Base-by-base conservation (phyloP, 306 rosid species). In the Ziziphus jujuba region DNA sequence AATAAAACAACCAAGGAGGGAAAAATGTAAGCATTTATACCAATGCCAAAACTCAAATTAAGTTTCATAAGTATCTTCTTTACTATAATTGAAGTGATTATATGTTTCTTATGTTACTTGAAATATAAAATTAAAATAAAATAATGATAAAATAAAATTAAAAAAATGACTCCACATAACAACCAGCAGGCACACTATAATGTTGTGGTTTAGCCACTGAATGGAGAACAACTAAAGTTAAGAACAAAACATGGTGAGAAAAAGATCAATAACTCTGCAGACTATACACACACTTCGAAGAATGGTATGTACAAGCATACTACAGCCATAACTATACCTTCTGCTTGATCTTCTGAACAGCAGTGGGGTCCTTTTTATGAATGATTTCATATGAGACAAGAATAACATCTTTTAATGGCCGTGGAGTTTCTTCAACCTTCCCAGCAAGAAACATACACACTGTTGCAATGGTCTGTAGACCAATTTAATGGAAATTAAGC, bases 401-500 rank as follows among this genome's bases (percentile, higher is more conserved):
- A 60, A 95, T 95, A 47, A 95, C 99, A 80, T 90, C 97, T 75
- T 90, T 88, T 56, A 95, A 74, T 6, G 97, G 99, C 59, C 99
- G 97, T 21, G 99, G 99, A 65, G 95, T 88, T 85, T 95, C 99
- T 82, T 95, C 99, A 72, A 95, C 99, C 82, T 90, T 95, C 72
- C 99, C 99, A 61, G 99, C 97, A 66, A 95, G 97, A 84, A 95
- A 95, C 99, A 95, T 95, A 79, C 99, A 95, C 60, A 84, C 92
- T 20, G 99, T 95, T 64, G 99, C 97, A 65, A 95, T 84, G 62
- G 87, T 95, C 99, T 95, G 95, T 80, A 69, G 74, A 77, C 76
- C 82, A 81, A 54, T 70, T 63, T 31, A 65, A 70, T 56, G 7
- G 59, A 63, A 75, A 64, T 79, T 66, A 75, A 69, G 33, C 56